Evolutionary conservation across 2,329 filamentous ascomycete genomes (phyloP).

Genomic region (Epichloe glyceriae): DNA sequence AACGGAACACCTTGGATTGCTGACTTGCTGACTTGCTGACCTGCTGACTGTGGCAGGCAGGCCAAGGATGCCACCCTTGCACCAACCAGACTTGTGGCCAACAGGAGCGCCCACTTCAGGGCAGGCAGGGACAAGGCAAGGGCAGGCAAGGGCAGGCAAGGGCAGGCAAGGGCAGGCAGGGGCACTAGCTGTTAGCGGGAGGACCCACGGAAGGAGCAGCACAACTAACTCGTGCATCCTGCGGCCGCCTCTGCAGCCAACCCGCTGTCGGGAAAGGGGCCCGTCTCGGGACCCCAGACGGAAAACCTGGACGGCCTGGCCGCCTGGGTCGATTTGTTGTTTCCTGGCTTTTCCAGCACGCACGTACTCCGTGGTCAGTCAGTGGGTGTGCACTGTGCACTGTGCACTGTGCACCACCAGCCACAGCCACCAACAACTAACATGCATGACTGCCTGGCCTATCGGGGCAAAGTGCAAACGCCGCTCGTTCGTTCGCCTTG

Average conservation of each 20-base stretch:
- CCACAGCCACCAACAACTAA: background rate
- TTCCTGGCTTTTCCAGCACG: no score
- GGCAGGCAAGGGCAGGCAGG: background rate
- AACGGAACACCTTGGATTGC: no score
- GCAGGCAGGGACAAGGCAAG: background rate
- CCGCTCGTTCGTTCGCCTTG: background rate
- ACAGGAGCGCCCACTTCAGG: background rate
- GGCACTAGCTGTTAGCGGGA: constrained; percentile 1
- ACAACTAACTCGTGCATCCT: constrained; percentile 22
- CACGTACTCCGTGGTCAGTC: no score
- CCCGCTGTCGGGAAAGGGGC: constrained; percentile 22
- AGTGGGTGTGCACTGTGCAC: no score
- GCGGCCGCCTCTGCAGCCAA: constrained; percentile 26
- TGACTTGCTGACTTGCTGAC: no score
- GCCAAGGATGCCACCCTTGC: background rate
- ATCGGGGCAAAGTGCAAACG: background rate
- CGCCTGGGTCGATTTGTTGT: background rate
- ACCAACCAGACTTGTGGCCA: background rate
- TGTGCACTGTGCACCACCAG: no score
- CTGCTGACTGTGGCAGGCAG: no score
- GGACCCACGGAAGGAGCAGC: constrained; percentile 11
- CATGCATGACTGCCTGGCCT: background rate
- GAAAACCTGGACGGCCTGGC: background rate
- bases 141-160: background rate
- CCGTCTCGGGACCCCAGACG: constrained; percentile 18